Evolutionary conservation across 768 basidiomycete genomes (phyloP), one percentile per base, ranked within the genome.

Genomic region (Mycena albidolilacea): DNA sequence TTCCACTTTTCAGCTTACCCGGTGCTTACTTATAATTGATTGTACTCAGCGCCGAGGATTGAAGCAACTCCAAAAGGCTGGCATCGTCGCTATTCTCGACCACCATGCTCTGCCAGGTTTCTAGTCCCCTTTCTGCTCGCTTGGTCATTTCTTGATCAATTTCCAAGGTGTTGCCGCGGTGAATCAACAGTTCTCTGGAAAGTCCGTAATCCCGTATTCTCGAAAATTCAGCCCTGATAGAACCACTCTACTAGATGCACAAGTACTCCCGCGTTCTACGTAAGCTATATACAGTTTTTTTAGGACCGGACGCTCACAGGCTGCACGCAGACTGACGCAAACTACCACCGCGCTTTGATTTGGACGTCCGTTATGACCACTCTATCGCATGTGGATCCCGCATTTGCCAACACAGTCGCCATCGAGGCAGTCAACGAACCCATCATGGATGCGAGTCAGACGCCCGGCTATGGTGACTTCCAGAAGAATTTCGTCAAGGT

Each of bases 321-420:
- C 8, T 48, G 30, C 50, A 41, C 7, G 3, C 66, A 93, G 93
- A 95, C 91, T 2, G 82, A 84, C 5, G 84, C 88, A 64, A 95
- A 95, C 79, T 95, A 93, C 73, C 88, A 90, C 70, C 91, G 94
- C 7, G 94, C 94, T 9, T 83, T 95, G 58, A 82, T 91, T n/a
- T 95, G 94, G 94, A 90, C 93, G 0, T 90, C 90, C 14, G 92
- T 95, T 21, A 95, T 95, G 91, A 92, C 94, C 0, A 81, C 87
- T 11, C 82, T 95, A 5, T 83, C 92, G 0, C 94, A 95, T 75
- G 81, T 92, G 43, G 91, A 95, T 78, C 86, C 93, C 7, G 82
- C 84, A 50, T 95, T 95, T 77, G 82, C 76, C 19, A 89, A 84
- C 41, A 93, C 92, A 19, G 90, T 92, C 54, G 84, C 92, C 1